Percentiles rank a stretch among this genome's conserved stretches.
Conservation (phyloP, 129 eudicot species). For the Centella asiatica region DNA sequence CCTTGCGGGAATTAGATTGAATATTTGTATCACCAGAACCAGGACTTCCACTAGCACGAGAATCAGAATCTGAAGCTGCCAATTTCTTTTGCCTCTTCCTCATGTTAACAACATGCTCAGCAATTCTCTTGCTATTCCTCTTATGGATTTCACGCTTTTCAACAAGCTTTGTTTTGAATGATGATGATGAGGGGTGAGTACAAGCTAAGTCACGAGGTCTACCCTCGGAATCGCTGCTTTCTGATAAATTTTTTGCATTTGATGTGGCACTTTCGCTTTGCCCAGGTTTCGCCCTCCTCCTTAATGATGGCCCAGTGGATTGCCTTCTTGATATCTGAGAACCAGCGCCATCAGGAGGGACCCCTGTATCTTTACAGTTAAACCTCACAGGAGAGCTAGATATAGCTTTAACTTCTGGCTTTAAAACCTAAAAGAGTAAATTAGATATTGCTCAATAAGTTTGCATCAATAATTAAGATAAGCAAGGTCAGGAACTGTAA, state of each 20-base stretch:
- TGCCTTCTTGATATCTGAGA: slow-evolving; percentile 36
- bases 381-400: slow-evolving; percentile 23
- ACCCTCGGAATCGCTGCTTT: slow-evolving; percentile 75
- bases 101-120: slow-evolving; percentile 54
- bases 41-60: slow-evolving; percentile 45
- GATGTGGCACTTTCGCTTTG: slow-evolving; percentile 76
- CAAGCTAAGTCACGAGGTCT: slow-evolving; percentile 31
- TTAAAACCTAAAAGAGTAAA: slow-evolving; percentile 7
- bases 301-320: slow-evolving; percentile 35
- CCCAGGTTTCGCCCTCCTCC: slow-evolving; percentile 41
- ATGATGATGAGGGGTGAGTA: slow-evolving; percentile 20
- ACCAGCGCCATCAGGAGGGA: slow-evolving; percentile 38
- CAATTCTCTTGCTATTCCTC: slow-evolving; percentile 64
- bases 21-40: slow-evolving; percentile 24
- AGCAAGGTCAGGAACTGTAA: background rate
- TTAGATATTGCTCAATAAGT: background rate
- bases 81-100: slow-evolving; percentile 66
- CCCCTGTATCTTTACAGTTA: slow-evolving; percentile 12
- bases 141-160: slow-evolving; percentile 52
- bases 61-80: slow-evolving; percentile 59
- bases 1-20: slow-evolving; percentile 16
- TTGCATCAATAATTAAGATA: background rate
- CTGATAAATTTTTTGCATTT: slow-evolving; percentile 47
- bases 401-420: slow-evolving; percentile 16
- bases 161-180: slow-evolving; percentile 35